Evolutionary conservation across 148 eudicot species (phyloP), one percentile per base, ranked within the genome.

Genomic region (Nepenthes gracilis): DNA sequence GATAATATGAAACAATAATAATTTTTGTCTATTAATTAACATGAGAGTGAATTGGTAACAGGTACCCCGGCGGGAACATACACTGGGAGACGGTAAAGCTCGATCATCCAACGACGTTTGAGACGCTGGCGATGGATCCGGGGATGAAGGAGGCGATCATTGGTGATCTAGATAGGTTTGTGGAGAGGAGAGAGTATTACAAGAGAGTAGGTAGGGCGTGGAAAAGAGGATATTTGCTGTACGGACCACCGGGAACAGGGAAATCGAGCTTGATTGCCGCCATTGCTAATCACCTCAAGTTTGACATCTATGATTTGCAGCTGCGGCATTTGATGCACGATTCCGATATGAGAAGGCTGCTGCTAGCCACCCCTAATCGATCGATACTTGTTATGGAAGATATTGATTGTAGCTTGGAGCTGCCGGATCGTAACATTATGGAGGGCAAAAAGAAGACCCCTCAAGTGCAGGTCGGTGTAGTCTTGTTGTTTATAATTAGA

Each of bases 171-270:
- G 75, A 75, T 15, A 63, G 72, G 69, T 75, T 75, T 37, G 52
- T 75, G 13, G 61, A 49, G 7, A 63, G 75, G 53, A 67, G 49
- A 48, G 79, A 75, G 34, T 75, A 66, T 33, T 75, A 75, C 32
- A 71, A 35, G 35, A 71, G 72, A 34, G 69, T 71, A 0, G 75
- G 79, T 4, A 55, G 70, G 59, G 70, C 80, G 10, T 71, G 80
- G 76, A 76, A 75, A 57, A 67, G 79, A 60, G 79, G 79, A 36
- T 75, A 75, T 34, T 60, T 75, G 70, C 43, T 75, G 7, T 75
- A 76, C 40, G 80, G 80, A 12, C 80, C 80, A 8, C 80, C 80
- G 7, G 80, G 80, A 49, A 76, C 80, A 0, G 80, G 80, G 11
- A 76, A 76, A 15, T 76, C 80, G 0, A 76, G 80, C 70, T 57